Evolutionary conservation across 768 basidiomycete genomes (phyloP).

Genomic region (Tricholoma furcatifolium): DNA sequence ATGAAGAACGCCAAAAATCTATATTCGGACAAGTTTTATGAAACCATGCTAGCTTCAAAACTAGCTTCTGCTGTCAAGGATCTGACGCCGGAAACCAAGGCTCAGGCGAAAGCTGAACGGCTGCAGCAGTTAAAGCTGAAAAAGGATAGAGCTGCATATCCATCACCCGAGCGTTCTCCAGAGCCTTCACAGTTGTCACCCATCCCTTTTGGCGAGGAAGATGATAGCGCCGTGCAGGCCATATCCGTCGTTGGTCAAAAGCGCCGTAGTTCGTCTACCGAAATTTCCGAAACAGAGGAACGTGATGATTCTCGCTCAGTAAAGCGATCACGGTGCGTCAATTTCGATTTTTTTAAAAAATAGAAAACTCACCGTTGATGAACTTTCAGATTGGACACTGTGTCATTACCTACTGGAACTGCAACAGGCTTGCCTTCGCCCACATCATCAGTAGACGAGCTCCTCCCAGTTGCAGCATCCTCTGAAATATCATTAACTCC

Average conservation of each 20-base stretch:
- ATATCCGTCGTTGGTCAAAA: conserved; percentile 10
- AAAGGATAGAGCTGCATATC: conserved; percentile 15
- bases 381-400: background rate
- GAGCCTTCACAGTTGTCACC: background rate
- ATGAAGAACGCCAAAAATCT: conserved; percentile 19
- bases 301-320: background rate
- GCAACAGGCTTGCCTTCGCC: conserved; percentile 15
- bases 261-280: conserved; percentile 14
- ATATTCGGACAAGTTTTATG: conserved; percentile 20
- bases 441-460: conserved; percentile 7
- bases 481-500: background rate
- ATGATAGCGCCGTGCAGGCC: background rate
- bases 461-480: background rate
- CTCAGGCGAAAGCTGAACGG: conserved; percentile 10
- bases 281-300: background rate
- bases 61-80: conserved; percentile 29
- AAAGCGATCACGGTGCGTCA: conserved; percentile 18
- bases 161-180: conserved; percentile 18
- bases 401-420: background rate
- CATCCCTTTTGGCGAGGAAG: background rate
- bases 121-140: background rate
- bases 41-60: conserved; percentile 27
- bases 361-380: background rate
- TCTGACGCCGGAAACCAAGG: conserved; percentile 21
- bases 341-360: background rate